These are phyloP conservation scores for Knufia petricola DNA, from an alignment of 2,329 filamentous ascomycete species.

Conservation along the genomic window DNA sequence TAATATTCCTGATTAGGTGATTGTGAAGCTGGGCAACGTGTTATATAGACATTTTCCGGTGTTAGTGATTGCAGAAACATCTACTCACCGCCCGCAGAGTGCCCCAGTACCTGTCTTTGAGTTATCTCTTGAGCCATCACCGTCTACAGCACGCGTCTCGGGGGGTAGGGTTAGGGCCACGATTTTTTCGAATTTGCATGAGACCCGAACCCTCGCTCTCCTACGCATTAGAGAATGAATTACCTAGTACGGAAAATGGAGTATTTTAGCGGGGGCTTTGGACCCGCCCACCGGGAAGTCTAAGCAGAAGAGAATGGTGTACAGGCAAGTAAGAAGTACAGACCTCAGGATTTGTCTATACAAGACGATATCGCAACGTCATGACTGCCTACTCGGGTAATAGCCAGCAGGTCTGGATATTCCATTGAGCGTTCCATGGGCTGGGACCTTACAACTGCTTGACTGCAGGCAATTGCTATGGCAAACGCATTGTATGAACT, in stretches of 20 bases:
- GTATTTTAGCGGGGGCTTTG: background rate
- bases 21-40: background rate
- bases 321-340: too few species aligned
- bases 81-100: slow-evolving; percentile 2
- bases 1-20: slow-evolving; percentile 2
- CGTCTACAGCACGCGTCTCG: background rate
- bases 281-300: slow-evolving; percentile 1
- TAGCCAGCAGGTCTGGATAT: too few species aligned
- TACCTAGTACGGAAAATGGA: slow-evolving; percentile 1
- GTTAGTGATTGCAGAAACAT: slow-evolving; percentile 3
- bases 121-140: slow-evolving; percentile 2
- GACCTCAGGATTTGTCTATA: too few species aligned
- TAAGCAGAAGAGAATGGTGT: background rate
- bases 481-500: too few species aligned
- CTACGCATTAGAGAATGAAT: slow-evolving; percentile 1
- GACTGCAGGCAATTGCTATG: too few species aligned
- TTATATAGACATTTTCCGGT: slow-evolving; percentile 3
- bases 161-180: slow-evolving; percentile 1
- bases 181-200: slow-evolving; percentile 3
- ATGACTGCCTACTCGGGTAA: too few species aligned
- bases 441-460: too few species aligned
- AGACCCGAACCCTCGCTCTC: slow-evolving; percentile 1
- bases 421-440: too few species aligned
- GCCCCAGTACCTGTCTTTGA: slow-evolving; percentile 1
- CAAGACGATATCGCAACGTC: too few species aligned